phyloP scores from a whole-genome alignment of 208 protist genomes.

The Trypanosomatidae sp. region DNA sequence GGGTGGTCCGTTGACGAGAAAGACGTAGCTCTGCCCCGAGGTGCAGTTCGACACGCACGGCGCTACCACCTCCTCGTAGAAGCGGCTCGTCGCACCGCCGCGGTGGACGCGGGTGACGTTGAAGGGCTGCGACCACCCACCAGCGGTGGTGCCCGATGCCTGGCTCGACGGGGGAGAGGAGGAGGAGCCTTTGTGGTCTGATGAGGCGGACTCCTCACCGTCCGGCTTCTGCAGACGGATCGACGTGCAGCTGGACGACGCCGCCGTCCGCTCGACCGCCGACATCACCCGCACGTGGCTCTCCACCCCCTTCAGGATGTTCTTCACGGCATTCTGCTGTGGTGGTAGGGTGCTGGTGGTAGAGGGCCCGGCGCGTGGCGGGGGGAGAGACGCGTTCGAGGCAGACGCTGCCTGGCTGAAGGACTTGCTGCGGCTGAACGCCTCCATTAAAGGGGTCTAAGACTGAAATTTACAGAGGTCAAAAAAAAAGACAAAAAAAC shows the following conservation, averaged over 20 bases:
- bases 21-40: constrained; percentile 83
- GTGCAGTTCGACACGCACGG: constrained; percentile 80
- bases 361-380: constrained; percentile 1
- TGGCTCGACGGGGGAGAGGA: not conserved
- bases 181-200: not conserved
- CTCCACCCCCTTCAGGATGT: constrained; percentile 78
- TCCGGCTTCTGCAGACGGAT: constrained; percentile 49
- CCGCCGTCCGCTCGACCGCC: constrained; percentile 61
- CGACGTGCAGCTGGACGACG: constrained; percentile 72
- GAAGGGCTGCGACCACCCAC: constrained; percentile 58
- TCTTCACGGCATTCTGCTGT: constrained; percentile 42
- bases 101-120: constrained; percentile 79
- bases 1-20: constrained; percentile 69
- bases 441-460: no score
- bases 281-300: constrained; percentile 86
- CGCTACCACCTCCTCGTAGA: constrained; percentile 81
- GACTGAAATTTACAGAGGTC: not conserved
- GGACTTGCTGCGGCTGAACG: constrained; percentile 35
- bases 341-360: no score
- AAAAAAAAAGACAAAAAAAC: no score
- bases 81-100: constrained; percentile 51
- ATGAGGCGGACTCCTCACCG: constrained; percentile 3
- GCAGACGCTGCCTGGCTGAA: constrained; percentile 22
- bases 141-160: constrained; percentile 4
- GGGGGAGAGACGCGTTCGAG: constrained; percentile 10